phyloP scores from a whole-genome alignment of 2,329 filamentous ascomycete species.

The Pseudogymnoascus verrucosus region DNA sequence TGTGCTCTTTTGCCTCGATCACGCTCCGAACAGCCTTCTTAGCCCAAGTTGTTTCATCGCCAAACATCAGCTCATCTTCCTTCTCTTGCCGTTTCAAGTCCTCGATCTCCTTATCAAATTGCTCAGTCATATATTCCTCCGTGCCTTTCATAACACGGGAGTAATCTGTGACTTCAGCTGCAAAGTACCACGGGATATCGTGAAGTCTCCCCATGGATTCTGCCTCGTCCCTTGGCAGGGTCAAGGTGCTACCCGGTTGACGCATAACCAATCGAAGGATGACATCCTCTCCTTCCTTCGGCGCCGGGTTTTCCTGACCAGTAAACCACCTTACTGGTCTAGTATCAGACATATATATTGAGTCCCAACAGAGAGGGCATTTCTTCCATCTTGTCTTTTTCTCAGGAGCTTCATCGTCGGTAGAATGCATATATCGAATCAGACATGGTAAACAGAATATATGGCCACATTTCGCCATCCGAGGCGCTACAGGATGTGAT shows the following conservation, averaged over 20 bases:
- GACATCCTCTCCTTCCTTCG: constrained; percentile 79
- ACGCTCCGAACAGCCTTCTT: constrained; percentile 73
- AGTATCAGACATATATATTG: constrained; percentile 84
- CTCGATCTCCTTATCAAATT: constrained; percentile 72
- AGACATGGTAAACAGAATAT: constrained; percentile 93
- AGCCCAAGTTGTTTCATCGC: constrained; percentile 88
- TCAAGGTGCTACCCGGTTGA: constrained; percentile 72
- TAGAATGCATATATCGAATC: constrained; percentile 90
- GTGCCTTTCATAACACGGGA: constrained; percentile 93
- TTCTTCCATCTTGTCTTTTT: constrained; percentile 82
- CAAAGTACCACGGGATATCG: constrained; percentile 90
- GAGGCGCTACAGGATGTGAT: constrained; percentile 81
- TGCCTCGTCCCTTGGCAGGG: constrained; percentile 71
- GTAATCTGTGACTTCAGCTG: constrained; percentile 89
- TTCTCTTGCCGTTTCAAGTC: constrained; percentile 69
- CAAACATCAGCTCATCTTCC: constrained; percentile 88
- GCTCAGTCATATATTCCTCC: constrained; percentile 73
- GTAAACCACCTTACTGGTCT: constrained; percentile 84
- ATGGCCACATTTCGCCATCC: constrained; percentile 95
- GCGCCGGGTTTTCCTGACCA: constrained; percentile 75
- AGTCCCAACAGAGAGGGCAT: constrained; percentile 92
- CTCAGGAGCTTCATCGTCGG: constrained; percentile 51
- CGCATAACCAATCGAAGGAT: constrained; percentile 80
- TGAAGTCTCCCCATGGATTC: constrained; percentile 62
- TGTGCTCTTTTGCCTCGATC: constrained; percentile 65